A percentile compares a stretch with the other conserved stretches of the same genome.
Evolutionary conservation across 176 grass and related monocot species (phyloP).

Genomic region (Triticum turgidum): DNA sequence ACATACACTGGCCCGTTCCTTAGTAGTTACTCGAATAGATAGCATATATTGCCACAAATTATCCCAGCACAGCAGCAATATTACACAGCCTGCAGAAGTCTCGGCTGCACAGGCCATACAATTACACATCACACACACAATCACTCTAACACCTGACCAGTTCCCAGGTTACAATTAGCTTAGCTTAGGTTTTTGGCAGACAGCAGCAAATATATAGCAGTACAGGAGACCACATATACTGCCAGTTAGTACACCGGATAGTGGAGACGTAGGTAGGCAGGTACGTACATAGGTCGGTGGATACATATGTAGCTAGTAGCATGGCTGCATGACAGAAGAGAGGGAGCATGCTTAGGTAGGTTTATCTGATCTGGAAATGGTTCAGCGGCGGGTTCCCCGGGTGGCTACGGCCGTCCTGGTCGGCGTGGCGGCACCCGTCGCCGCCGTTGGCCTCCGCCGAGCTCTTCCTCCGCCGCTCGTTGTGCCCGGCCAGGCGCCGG

Average conservation of each 20-base stretch:
- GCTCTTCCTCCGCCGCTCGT: conserved; percentile 89
- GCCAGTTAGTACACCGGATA: conserved; percentile 21
- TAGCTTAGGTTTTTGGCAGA: conserved; percentile 28
- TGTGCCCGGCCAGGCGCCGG: conserved; percentile 83
- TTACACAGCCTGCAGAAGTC: conserved; percentile 13
- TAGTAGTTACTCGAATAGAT: background rate
- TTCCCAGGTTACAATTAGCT: conserved; percentile 30
- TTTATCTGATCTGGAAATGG: conserved; percentile 82
- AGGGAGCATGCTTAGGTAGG: conserved; percentile 77
- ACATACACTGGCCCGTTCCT: background rate
- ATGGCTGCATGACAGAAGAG: conserved; percentile 96
- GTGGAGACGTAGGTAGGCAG: background rate
- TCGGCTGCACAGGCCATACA: conserved; percentile 16
- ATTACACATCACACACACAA: conserved; percentile 21
- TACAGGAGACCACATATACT: conserved; percentile 15
- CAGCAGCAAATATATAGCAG: background rate
- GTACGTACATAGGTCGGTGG: background rate
- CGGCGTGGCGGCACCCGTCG: conserved; percentile 37
- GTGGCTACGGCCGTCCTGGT: conserved; percentile 50
- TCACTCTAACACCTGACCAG: conserved; percentile 29
- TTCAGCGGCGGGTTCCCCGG: conserved; percentile 49
- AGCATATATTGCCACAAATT: conserved; percentile 34
- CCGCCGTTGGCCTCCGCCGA: conserved; percentile 47
- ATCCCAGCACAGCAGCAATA: conserved; percentile 17
- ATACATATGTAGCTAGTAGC: conserved; percentile 11